Evolutionary conservation across 2,329 filamentous ascomycete genomes (phyloP), one percentile per base, ranked within the genome.

Genomic region (Colletotrichum tamarilloi): DNA sequence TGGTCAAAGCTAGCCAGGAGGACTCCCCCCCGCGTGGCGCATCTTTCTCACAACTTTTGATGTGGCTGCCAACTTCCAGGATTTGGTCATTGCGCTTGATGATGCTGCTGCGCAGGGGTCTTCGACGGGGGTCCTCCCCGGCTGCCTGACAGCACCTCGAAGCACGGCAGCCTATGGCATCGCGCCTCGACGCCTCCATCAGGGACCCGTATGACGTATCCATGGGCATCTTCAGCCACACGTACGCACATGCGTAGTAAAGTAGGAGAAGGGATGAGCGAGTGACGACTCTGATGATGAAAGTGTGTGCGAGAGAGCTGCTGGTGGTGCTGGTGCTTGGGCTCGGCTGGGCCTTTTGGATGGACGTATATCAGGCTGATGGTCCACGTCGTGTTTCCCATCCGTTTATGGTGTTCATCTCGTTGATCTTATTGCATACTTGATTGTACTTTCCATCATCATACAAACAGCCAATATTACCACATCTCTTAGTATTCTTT

Each of bases 41-140:
- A 56, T 42, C 38, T 42, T 4, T 42, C 63, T 12, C 63, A 22
- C 5, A 26, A 42, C 28, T n/a, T 16, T 49, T 19, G 35, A 64
- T 70, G 67, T 72, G 71, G 71, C 71, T 73, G 62, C 72, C 72
- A 72, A 72, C 72, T 72, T 74, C 57, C 72, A 67, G 62, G 72
- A 72, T 63, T 67, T 62, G 28, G 56, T 62, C 57, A 49, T 57
- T 28, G 67, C 49, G 35, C 26, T 62, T 19, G 58, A 68, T 68
- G 65, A 72, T 72, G 69, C 52, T 19, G 16, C n/a, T 46, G 30
- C 49, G 67, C 71, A 73, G 56, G 67, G 67, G 67, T 71, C 19
- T 14, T 46, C 32, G 67, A 70, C 67, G 67, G 71, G 69, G 67
- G 62, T 57, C 49, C 60, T 42, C 26, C 60, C 67, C 26, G 22